These are phyloP conservation scores for Agaricus subrufescens DNA, from an alignment of 768 basidiomycete species.

Conservation along the genomic window DNA sequence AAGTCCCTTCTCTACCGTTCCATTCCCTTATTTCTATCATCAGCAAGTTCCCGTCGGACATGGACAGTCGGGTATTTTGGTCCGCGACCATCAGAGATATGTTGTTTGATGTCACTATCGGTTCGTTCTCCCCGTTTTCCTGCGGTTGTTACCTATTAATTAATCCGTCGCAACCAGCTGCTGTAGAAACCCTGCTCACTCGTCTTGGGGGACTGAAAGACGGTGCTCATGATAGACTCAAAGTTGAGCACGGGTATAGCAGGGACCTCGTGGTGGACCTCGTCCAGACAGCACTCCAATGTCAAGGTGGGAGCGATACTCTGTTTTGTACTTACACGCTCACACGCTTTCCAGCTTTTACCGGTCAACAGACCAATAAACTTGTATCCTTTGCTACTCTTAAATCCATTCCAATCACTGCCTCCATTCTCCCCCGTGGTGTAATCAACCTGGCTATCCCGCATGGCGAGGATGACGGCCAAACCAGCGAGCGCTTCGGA, in stretches of 20 bases:
- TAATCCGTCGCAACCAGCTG: neutral
- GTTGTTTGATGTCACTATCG: conserved; percentile 47
- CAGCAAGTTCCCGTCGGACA: conserved; percentile 73
- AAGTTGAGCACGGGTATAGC: conserved; percentile 32
- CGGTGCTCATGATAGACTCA: conserved; percentile 24
- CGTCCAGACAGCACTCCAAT: conserved; percentile 46
- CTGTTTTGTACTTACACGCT: neutral
- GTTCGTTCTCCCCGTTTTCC: conserved; percentile 19
- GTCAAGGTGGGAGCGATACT: conserved; percentile 43
- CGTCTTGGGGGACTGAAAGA: conserved; percentile 53
- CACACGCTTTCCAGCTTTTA: conserved; percentile 47
- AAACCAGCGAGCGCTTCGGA: conserved; percentile 8
- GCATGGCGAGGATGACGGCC: neutral
- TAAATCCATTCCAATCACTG: conserved; percentile 14
- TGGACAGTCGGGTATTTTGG: conserved; percentile 77
- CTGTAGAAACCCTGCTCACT: conserved; percentile 6
- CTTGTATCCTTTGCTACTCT: conserved; percentile 11
- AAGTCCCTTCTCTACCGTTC: conserved; percentile 79
- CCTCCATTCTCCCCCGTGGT: conserved; percentile 3
- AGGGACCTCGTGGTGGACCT: conserved; percentile 37
- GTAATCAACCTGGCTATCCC: neutral
- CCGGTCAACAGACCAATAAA: conserved; percentile 46
- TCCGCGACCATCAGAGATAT: conserved; percentile 54
- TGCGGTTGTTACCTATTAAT: neutral
- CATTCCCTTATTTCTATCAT: conserved; percentile 71